Evolutionary conservation across 176 grass and related monocot species (phyloP), one percentile per base, ranked within the genome.

Genomic region (Aegilops longissima): DNA sequence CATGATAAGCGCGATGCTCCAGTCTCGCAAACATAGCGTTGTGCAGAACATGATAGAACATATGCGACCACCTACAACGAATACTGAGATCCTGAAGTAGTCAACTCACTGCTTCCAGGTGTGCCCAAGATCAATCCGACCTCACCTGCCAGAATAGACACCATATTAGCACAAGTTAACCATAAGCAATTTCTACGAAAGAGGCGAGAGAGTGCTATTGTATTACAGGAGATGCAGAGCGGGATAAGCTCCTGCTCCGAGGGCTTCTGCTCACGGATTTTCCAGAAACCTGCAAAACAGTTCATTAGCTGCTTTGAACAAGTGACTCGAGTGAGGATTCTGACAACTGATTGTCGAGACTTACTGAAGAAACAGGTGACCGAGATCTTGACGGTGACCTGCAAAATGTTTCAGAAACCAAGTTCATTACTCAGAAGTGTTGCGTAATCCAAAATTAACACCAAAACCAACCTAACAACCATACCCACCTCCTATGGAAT

Each of bases 191-290:
- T 77, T 18, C 76, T 61, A 1, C 21, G 36, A 11, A 42, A 24
- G 23, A 33, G 17, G 56, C 17, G 13, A 10, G 16, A 6, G 49
- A 1, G 16, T 31, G 21, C 4, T 58, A 31, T 38, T 66, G 2
- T 54, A 79, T 87, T 87, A 90, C 89, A 73, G 80, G 84, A 58
- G 89, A 90, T 38, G 36, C 36, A 20, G 84, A 90, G 16, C 4
- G 40, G 52, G 89, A 87, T 61, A 86, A 1, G 56, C 84, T 90
- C 68, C 89, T 80, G 87, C 81, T 73, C 66, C 56, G 78, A 44
- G 84, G 89, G 84, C 84, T 90, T 80, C 64, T 83, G 73, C 89
- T 68, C 4, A 12, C 58, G 35, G 80, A 90, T 87, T 80, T 87
- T 73, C 80, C 89, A 27, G 80, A 82, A 18, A 42, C 65, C 89